Percentiles rank a stretch among this genome's conserved stretches.
phyloP scores from a whole-genome alignment of 352 stramenopile genomes.

The Globisporangium spiculum region DNA sequence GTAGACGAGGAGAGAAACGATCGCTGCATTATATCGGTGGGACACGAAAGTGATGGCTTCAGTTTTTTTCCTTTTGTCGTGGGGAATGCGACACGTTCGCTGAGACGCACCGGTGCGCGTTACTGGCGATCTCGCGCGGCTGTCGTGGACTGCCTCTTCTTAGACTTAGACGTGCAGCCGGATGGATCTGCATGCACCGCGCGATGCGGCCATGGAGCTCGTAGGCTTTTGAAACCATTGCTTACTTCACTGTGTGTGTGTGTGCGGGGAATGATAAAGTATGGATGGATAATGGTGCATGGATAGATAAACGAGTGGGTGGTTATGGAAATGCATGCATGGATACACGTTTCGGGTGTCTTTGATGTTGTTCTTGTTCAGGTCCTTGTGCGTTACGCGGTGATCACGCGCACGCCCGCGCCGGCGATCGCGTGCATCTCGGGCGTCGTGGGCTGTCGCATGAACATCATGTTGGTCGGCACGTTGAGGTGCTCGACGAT shows the following conservation, averaged over 20 bases:
- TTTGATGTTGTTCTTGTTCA: background rate
- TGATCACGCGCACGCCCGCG: slow-evolving; percentile 77
- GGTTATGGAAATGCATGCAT: background rate
- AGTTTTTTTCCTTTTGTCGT: background rate
- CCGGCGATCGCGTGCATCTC: slow-evolving; percentile 68
- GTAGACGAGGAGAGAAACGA: background rate
- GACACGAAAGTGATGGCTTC: slow-evolving; percentile 6
- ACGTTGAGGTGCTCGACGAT: slow-evolving; percentile 60
- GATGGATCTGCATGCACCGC: background rate
- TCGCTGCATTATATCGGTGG: slow-evolving; percentile 1
- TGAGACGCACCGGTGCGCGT: background rate
- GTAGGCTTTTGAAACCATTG: background rate
- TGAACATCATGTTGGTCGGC: slow-evolving; percentile 85
- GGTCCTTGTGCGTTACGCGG: slow-evolving; percentile 56
- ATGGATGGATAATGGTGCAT: background rate
- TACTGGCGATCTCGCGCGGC: background rate
- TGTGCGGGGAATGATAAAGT: background rate
- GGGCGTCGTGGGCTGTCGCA: slow-evolving; percentile 68
- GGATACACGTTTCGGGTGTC: background rate
- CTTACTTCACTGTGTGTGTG: no score
- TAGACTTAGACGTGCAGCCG: background rate
- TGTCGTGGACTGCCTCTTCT: background rate
- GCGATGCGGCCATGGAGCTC: background rate
- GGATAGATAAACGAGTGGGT: background rate
- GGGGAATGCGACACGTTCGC: background rate